These are phyloP conservation scores for Sordariomycetes sp. DNA, from an alignment of 2,329 filamentous ascomycete genomes.

Conservation along the genomic window DNA sequence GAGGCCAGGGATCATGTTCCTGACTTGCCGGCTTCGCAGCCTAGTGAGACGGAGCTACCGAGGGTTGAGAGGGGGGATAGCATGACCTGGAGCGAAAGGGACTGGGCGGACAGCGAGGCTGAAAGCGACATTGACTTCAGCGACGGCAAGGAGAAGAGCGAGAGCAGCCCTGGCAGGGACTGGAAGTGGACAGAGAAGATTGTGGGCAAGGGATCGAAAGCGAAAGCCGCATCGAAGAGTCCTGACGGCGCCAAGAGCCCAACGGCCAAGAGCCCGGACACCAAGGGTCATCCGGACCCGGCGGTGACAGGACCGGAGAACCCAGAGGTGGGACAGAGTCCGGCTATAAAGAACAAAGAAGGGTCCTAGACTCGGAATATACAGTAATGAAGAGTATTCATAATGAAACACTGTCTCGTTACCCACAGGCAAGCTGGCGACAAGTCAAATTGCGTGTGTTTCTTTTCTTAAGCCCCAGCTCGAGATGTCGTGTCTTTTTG, in stretches of 20 bases:
- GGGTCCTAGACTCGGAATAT: too few relatives aligned
- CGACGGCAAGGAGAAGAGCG: constrained; percentile 11
- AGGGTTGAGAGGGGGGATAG: constrained; percentile 35
- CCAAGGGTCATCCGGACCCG: too few relatives aligned
- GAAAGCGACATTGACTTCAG: constrained; percentile 28
- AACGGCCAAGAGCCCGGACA: background rate
- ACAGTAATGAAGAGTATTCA: too few relatives aligned
- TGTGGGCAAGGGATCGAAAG: constrained; percentile 29
- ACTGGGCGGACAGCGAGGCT: constrained; percentile 47
- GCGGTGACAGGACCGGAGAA: too few relatives aligned
- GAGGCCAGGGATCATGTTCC: constrained; percentile 35
- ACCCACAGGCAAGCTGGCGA: too few relatives aligned
- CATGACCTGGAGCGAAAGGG: constrained; percentile 56
- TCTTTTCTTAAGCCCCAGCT: too few relatives aligned
- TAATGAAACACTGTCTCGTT: too few relatives aligned
- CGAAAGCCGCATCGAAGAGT: constrained; percentile 15
- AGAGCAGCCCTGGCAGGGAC: constrained; percentile 14
- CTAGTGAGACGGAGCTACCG: background rate
- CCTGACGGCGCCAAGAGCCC: background rate
- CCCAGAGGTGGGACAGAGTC: too few relatives aligned
- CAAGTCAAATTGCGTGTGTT: too few relatives aligned
- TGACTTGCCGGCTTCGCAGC: constrained; percentile 26
- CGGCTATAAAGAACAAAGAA: too few relatives aligned
- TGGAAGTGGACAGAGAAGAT: constrained; percentile 50
- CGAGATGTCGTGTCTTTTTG: too few relatives aligned